These are phyloP conservation scores for Rhynchosporium secalis DNA, from an alignment of 2,329 filamentous ascomycete genomes.

Conservation along the genomic window DNA sequence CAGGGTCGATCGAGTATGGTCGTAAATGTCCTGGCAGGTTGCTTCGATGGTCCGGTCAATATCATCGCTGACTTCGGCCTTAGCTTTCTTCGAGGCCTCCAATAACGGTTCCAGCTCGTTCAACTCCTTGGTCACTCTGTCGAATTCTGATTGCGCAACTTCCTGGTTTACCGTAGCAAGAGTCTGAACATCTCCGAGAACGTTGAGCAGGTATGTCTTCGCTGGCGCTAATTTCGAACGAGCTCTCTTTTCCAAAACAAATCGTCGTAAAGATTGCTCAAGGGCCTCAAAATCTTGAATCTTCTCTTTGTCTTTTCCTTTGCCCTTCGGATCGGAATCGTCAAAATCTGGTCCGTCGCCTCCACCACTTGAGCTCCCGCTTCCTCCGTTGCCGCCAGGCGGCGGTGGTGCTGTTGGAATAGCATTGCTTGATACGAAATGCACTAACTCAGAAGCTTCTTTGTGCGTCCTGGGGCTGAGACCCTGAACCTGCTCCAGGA, in stretches of 20 bases:
- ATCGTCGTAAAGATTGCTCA: slow-evolving; percentile 84
- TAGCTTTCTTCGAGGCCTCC: slow-evolving; percentile 79
- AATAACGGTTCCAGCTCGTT: slow-evolving; percentile 80
- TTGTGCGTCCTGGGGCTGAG: slow-evolving; percentile 94
- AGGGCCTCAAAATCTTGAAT: slow-evolving; percentile 85
- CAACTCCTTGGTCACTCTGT: slow-evolving; percentile 79
- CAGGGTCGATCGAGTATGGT: slow-evolving; percentile 75
- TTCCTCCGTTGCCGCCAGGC: slow-evolving; percentile 55
- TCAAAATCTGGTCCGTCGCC: slow-evolving; percentile 50
- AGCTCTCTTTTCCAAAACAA: slow-evolving; percentile 93
- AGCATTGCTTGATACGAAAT: slow-evolving; percentile 97
- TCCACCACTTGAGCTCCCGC: slow-evolving; percentile 53
- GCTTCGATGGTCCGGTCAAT: slow-evolving; percentile 81
- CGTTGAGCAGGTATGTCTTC: slow-evolving; percentile 91
- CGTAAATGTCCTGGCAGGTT: slow-evolving; percentile 82
- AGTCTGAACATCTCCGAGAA: slow-evolving; percentile 81
- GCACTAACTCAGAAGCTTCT: slow-evolving; percentile 87
- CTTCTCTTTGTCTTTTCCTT: slow-evolving; percentile 87
- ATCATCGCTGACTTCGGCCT: slow-evolving; percentile 73
- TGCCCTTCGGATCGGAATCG: slow-evolving; percentile 62
- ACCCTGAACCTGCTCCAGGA: slow-evolving; percentile 81
- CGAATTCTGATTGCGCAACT: slow-evolving; percentile 80
- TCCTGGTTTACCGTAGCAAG: slow-evolving; percentile 86
- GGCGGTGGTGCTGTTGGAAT: slow-evolving; percentile 70
- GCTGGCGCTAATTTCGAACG: slow-evolving; percentile 94